Evolutionary conservation across 75 land plant species (phyloP).

Genomic region (Sequoia sempervirens): DNA sequence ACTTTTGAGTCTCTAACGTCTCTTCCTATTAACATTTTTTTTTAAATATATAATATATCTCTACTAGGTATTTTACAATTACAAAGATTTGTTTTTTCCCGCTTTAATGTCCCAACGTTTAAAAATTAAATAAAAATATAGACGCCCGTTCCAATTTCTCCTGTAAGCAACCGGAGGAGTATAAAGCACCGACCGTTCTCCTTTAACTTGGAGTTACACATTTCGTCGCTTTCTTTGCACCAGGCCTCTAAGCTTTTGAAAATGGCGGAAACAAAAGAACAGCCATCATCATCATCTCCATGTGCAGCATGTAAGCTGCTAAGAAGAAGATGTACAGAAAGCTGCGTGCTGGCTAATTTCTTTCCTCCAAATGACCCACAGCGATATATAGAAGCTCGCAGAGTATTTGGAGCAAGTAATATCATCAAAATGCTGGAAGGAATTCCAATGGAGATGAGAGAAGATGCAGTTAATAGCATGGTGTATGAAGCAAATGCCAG

Average conservation of each 20-base stretch:
- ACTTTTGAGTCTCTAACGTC: no score
- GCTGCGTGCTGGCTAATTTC: slow-evolving; percentile 24
- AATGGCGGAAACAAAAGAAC: no score
- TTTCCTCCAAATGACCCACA: slow-evolving; percentile 28
- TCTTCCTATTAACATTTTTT: no score
- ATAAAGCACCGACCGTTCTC: no score
- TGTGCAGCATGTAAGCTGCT: slow-evolving; percentile 33
- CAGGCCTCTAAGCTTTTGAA: no score
- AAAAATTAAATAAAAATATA: not conserved
- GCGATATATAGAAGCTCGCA: slow-evolving; percentile 46
- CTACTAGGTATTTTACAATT: no score
- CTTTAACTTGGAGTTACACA: not conserved
- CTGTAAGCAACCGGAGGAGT: no score
- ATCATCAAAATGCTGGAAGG: slow-evolving; percentile 59
- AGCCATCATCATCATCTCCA: slow-evolving; percentile 4
- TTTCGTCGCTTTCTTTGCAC: no score
- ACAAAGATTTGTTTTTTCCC: no score
- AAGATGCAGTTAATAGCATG: slow-evolving; percentile 53
- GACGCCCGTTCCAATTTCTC: no score
- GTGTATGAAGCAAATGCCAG: slow-evolving; percentile 60
- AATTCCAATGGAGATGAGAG: slow-evolving; percentile 36
- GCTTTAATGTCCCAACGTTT: no score
- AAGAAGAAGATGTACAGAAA: slow-evolving; percentile 17
- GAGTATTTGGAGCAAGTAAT: slow-evolving; percentile 57
- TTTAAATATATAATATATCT: no score